A percentile compares a stretch with the other conserved stretches of the same genome.
These are phyloP conservation scores for Hansenula sp. DNA, from an alignment of 1,139 yeast species.

Conservation along the genomic window DNA sequence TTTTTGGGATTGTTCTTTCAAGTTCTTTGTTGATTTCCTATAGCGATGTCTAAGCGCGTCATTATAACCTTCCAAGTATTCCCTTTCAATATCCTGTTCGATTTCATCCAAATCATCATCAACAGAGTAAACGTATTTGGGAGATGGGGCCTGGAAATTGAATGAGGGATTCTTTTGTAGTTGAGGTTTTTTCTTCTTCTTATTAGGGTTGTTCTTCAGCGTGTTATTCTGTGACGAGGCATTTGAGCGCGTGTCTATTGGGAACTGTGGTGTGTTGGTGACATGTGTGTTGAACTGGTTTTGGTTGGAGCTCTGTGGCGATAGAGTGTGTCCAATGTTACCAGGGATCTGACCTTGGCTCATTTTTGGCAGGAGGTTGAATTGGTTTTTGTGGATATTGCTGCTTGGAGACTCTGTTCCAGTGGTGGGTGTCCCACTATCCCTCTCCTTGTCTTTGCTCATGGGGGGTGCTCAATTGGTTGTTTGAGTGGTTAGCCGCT, in stretches of 20 bases:
- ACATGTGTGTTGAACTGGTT: not conserved
- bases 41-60: constrained; percentile 56
- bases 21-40: constrained; percentile 20
- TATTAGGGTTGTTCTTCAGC: constrained; percentile 4
- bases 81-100: constrained; percentile 54
- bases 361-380: not conserved
- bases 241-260: constrained; percentile 8
- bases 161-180: constrained; percentile 17
- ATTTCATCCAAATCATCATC: constrained; percentile 72
- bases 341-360: not conserved
- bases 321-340: not conserved
- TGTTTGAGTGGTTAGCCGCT: no score
- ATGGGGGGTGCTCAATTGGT: no score
- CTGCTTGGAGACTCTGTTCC: not conserved
- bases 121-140: constrained; percentile 52
- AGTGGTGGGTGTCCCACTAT: not conserved
- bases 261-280: not conserved
- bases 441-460: not conserved
- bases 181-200: constrained; percentile 20
- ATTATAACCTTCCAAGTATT: constrained; percentile 66
- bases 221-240: constrained; percentile 13
- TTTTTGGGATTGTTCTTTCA: constrained; percentile 10
- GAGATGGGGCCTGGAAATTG: constrained; percentile 10
- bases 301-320: not conserved
- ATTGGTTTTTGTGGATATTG: constrained; percentile 2